Base-by-base conservation (phyloP, 2,329 filamentous ascomycete species). In the Aphanocladium album region DNA sequence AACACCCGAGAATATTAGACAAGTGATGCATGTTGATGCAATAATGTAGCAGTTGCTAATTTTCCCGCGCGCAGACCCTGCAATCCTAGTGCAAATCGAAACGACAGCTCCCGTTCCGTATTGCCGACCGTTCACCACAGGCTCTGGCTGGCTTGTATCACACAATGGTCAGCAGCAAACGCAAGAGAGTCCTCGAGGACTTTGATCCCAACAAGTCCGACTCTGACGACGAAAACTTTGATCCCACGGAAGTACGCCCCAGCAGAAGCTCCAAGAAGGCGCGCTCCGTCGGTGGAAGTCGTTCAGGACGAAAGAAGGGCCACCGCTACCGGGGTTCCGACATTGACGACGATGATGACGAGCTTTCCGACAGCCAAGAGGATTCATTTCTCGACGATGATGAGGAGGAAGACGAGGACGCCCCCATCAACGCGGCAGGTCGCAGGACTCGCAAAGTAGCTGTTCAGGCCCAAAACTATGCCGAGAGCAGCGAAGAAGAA, bases 171-270 rank as follows among this genome's bases (percentile, higher is more conserved):
- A 54, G 46, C 49, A 70, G 71, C 60, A 86, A 86, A 71, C 77
- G 85, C 58, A 88, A 87, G 78, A 76, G 80, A 64, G 78, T 78
- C 61, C 73, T 85, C 60, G 80, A 84, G 64, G 78, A 79, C 59
- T 88, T 88, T 66, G 86, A 89, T 71, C 84, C 83, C 3, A 88
- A 87, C 70, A 82, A 85, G 69, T 88, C 86, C 55, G 86, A 89
- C 66, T 78, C 86, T 2, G 81, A 85, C 54, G 86, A 89, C 68
- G 84, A 85, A 65, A 87, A 87, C 70, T 89, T 88, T 67, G 81
- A 86, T 61, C 85, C 85, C 17, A 69, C 71, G 23, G 78, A 80
- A 65, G 76, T 73, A 27, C 74, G 75, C 33, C 74, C 80, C 17
- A 73, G 73, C 16, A 76, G 76, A 62, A 72, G 64, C 62, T 72